Percentiles rank a stretch among this genome's conserved stretches.
These are phyloP conservation scores for Hypoxylon fragiforme DNA, from an alignment of 495 filamentous ascomycete species.

Conservation along the genomic window DNA sequence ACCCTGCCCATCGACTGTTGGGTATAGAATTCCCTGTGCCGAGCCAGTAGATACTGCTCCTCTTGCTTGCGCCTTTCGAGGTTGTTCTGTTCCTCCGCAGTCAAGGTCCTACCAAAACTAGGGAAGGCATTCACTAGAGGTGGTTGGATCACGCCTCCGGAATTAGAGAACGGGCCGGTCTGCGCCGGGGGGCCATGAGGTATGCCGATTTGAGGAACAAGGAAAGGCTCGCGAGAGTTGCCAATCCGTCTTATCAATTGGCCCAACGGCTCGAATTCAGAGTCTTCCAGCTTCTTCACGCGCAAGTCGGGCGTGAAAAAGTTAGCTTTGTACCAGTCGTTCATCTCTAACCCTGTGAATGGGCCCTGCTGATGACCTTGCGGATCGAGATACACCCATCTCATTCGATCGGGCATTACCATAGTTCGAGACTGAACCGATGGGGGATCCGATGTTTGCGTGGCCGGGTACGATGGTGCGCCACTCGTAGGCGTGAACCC, in stretches of 20 bases:
- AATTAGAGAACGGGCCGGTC: conserved; percentile 52
- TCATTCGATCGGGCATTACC: conserved; percentile 99
- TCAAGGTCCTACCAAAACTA: conserved; percentile 95
- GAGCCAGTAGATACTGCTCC: conserved; percentile 93
- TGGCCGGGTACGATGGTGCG: conserved; percentile 29
- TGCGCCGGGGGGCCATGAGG: conserved; percentile 73
- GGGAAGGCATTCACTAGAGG: conserved; percentile 96
- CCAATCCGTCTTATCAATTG: conserved; percentile 94
- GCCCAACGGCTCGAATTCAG: conserved; percentile 93
- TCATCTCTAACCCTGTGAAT: conserved; percentile 96
- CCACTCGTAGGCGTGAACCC: conserved; percentile 42
- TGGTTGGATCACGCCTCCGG: conserved; percentile 72
- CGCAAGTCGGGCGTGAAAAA: conserved; percentile 95
- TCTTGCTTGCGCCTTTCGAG: conserved; percentile 95
- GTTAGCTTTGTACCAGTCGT: conserved; percentile 98
- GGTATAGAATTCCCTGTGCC: conserved; percentile 89
- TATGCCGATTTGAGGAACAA: conserved; percentile 95
- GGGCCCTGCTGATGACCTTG: conserved; percentile 90
- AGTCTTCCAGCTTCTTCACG: conserved; percentile 90
- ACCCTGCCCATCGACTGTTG: conserved; percentile 66
- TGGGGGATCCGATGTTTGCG: conserved; percentile 57
- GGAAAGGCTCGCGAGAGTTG: conserved; percentile 94
- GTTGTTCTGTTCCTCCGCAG: conserved; percentile 96
- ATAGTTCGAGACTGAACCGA: conserved; percentile 79
- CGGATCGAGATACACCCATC: conserved; percentile 97